phyloP scores from a whole-genome alignment of 2,329 filamentous ascomycete species.

The Stemphylium beticola region DNA sequence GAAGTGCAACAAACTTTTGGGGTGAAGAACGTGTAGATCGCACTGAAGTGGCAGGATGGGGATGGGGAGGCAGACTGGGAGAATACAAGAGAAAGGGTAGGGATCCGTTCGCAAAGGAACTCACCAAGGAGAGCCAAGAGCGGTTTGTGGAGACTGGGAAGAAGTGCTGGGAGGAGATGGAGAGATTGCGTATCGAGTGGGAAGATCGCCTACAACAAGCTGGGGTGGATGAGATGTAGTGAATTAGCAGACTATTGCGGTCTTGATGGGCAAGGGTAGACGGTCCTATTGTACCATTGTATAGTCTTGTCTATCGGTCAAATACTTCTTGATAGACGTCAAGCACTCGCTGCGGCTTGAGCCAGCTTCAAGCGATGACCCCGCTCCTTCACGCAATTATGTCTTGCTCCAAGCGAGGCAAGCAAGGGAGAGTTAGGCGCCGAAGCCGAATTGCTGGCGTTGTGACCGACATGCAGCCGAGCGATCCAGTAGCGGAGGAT shows the following conservation, averaged over 20 bases:
- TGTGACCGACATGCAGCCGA: conserved; percentile 4
- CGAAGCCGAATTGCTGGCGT: background rate
- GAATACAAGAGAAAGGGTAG: conserved; percentile 62
- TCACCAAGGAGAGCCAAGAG: conserved; percentile 65
- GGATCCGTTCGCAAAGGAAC: conserved; percentile 62
- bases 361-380: background rate
- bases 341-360: no score
- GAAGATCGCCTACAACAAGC: conserved; percentile 49
- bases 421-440: background rate
- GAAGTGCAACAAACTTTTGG: conserved; percentile 68
- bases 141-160: conserved; percentile 69
- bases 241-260: background rate
- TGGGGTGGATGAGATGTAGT: conserved; percentile 46
- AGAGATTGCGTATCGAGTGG: conserved; percentile 72
- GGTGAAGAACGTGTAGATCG: conserved; percentile 69
- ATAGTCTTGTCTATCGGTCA: background rate
- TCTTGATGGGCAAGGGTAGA: background rate
- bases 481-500: conserved; percentile 4
- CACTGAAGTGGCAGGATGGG: conserved; percentile 89
- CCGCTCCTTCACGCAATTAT: background rate
- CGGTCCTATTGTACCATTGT: background rate
- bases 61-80: conserved; percentile 62
- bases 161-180: conserved; percentile 72
- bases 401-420: background rate
- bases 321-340: no score